These are phyloP conservation scores for Fraxinus americana DNA, from an alignment of 257 asterid genomes.

Conservation along the genomic window DNA sequence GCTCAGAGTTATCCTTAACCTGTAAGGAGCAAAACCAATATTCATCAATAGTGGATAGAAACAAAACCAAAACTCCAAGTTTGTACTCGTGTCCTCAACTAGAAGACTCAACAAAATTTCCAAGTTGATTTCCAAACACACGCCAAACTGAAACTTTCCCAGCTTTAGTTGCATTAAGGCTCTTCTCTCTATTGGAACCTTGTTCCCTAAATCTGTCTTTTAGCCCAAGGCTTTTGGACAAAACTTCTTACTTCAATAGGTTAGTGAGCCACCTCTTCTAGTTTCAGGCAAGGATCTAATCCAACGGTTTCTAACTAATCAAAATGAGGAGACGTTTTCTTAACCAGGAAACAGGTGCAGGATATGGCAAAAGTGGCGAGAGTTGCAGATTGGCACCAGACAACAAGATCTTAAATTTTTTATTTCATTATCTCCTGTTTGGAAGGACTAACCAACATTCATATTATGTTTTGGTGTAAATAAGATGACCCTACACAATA, in stretches of 20 bases:
- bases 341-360: background rate
- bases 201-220: background rate
- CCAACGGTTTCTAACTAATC: background rate
- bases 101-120: background rate
- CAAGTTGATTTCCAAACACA: background rate
- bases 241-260: background rate
- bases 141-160: background rate
- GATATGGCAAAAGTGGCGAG: background rate
- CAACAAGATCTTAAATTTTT: background rate
- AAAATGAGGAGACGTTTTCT: background rate
- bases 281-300: background rate
- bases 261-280: background rate
- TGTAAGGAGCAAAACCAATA: constrained; percentile 23
- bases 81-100: background rate
- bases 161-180: background rate
- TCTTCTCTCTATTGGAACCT: background rate
- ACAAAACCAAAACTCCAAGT: background rate
- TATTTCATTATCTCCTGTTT: background rate
- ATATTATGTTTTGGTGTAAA: background rate
- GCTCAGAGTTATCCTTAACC: constrained; percentile 83
- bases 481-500: background rate
- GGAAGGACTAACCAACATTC: background rate
- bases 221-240: background rate
- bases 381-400: background rate
- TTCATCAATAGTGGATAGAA: background rate